Evolutionary conservation across 192 early-diverging fungal genomes (phyloP).

Genomic region (Phlyctochytrium planicorne): DNA sequence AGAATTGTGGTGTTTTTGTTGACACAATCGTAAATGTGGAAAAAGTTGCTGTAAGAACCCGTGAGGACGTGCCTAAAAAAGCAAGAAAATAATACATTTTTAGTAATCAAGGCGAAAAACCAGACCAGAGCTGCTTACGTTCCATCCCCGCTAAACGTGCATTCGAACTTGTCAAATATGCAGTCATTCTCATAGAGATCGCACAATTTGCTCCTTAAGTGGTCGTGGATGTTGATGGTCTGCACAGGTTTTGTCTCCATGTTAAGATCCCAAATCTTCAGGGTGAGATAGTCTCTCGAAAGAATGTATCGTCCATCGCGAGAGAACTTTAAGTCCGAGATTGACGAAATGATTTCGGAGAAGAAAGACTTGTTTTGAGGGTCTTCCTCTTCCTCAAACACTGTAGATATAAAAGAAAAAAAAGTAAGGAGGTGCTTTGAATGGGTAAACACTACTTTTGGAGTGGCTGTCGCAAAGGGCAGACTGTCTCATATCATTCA

Average conservation of each 20-base stretch:
- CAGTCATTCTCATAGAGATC: constrained; percentile 99
- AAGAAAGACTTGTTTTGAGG: constrained; percentile 96
- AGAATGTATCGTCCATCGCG: constrained; percentile 95
- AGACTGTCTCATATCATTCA: constrained; percentile 93
- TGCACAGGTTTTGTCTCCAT: constrained; percentile 93
- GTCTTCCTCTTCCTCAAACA: constrained; percentile 96
- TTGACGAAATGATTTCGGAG: constrained; percentile 98
- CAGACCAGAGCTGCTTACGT: constrained; percentile 58
- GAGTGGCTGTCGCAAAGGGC: constrained; percentile 94
- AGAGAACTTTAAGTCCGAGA: constrained; percentile 96
- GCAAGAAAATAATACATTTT: constrained; percentile 6
- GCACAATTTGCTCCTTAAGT: constrained; percentile 91
- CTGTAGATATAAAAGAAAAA: constrained; percentile 35
- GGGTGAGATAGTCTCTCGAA: constrained; percentile 93
- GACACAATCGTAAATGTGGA: constrained; percentile 89
- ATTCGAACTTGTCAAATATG: constrained; percentile 99
- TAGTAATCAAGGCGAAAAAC: not conserved
- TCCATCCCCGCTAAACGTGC: constrained; percentile 94
- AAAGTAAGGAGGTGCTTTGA: not conserved
- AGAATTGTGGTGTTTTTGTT: constrained; percentile 80
- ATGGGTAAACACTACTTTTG: constrained; percentile 62
- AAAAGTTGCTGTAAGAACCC: constrained; percentile 99
- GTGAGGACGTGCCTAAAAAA: constrained; percentile 74
- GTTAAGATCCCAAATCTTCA: constrained; percentile 99
- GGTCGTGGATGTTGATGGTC: constrained; percentile 96